Base-by-base conservation (phyloP, 495 filamentous ascomycete species). In the Trichoderma virens region DNA sequence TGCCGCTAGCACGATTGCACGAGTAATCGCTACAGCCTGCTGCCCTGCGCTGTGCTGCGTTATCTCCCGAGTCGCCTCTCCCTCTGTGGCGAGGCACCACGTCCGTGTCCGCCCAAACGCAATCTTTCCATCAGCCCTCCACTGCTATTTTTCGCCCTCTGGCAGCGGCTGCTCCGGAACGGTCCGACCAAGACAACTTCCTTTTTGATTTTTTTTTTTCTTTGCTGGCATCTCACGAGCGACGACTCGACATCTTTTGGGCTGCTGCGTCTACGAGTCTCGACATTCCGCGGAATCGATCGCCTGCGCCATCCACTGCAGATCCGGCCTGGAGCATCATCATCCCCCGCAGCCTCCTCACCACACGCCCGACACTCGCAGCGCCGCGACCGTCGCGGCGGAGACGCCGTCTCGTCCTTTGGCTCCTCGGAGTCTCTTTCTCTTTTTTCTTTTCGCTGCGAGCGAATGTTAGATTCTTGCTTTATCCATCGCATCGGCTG, bases 101-200 rank as follows among this genome's bases (percentile, higher is more conserved):
- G 25, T 6, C 23, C 11, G 51, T 56, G 23, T 14, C 51, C 23
- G 23, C 51, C 23, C 28, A 56, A 30, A 56, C 51, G 51, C 51
- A 27, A 56, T 20, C 51, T 30, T 13, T 56, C 51, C 51, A 56
- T 30, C 27, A 56, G 13, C 51, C 9, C 9, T 30, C 43, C n/a
- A 47, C 43, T 56, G 2, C n/a, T 56, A 11, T 56, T 56, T 56
- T 56, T 13, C 25, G 51, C 51, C 51, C 51, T 56, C 27, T 56
- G 51, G 51, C n/a, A 56, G 51, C 51, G 51, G 51, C 51, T 20
- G 51, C 27, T 56, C 51, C 51, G 51, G 51, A 56, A 28, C 51
- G 51, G 51, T 56, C 51, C 51, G 51, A 56, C 25, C 8, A 28
- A 9, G 4, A n/a, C n/a, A n/a, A n/a, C 41, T 18, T 45, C 18